Evolutionary conservation across 352 stramenopile genomes (phyloP).

Genomic region (Globisporangium irregulare): DNA sequence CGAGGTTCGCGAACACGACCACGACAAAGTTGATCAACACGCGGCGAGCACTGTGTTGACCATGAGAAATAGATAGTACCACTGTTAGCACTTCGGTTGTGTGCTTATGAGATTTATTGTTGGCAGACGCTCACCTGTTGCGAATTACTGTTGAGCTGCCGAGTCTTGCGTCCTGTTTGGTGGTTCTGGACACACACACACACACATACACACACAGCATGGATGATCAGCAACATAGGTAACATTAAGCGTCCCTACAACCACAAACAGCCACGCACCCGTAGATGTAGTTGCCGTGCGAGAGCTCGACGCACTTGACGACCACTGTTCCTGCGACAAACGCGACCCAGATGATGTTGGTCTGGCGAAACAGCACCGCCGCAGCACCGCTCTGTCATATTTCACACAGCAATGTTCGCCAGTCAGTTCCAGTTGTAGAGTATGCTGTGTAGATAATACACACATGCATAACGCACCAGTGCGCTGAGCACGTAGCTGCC

Average conservation of each 20-base stretch:
- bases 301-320: conserved; percentile 66
- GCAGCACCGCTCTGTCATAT: conserved; percentile 51
- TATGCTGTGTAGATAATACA: background rate
- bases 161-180: conserved; percentile 29
- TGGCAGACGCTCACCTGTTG: conserved; percentile 30
- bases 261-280: conserved; percentile 29
- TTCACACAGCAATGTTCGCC: conserved; percentile 2
- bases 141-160: conserved; percentile 19
- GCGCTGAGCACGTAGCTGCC: conserved; percentile 59
- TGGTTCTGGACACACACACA: conserved; percentile 21
- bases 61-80: conserved; percentile 3
- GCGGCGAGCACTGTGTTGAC: conserved; percentile 25
- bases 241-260: background rate
- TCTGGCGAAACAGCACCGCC: conserved; percentile 87
- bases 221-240: background rate
- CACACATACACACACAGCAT: background rate
- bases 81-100: background rate
- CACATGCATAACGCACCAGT: conserved; percentile 28
- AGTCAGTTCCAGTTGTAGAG: background rate
- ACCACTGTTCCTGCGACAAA: conserved; percentile 81
- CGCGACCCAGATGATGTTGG: conserved; percentile 89
- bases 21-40: conserved; percentile 64
- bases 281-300: conserved; percentile 67
- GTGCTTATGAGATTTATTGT: background rate
- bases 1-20: conserved; percentile 48